These are phyloP conservation scores for Penicillium mononematosum DNA, from an alignment of 495 filamentous ascomycete species.

Conservation along the genomic window DNA sequence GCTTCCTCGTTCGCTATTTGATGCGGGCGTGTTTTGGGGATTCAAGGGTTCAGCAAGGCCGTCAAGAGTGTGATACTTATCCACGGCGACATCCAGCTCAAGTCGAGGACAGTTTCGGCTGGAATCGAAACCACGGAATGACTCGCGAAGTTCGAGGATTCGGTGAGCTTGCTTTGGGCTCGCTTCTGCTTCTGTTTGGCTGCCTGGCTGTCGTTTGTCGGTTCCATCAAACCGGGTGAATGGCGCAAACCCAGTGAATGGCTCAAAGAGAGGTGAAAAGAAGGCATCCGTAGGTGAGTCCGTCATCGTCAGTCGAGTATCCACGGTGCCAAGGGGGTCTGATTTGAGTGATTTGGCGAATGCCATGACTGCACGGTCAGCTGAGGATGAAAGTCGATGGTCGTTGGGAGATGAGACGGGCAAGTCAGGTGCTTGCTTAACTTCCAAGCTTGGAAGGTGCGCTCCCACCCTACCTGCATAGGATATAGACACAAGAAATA, in stretches of 20 bases:
- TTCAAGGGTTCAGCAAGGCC: conserved; percentile 18
- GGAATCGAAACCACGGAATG: conserved; percentile 4
- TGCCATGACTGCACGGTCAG: conserved; percentile 14
- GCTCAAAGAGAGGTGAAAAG: conserved; percentile 14
- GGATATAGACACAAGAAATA: neutral
- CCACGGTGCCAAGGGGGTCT: conserved; percentile 22
- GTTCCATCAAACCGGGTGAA: neutral
- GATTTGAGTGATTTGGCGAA: conserved; percentile 17
- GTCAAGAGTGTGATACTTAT: conserved; percentile 25
- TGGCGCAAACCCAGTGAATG: conserved; percentile 6
- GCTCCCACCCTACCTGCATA: conserved; percentile 2
- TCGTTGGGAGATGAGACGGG: conserved; percentile 6
- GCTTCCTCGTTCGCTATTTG: conserved; percentile 17
- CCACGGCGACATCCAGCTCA: conserved; percentile 23
- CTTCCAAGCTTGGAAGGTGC: conserved; percentile 10
- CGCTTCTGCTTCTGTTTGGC: neutral
- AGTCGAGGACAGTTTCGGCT: conserved; percentile 17
- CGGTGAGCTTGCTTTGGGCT: neutral
- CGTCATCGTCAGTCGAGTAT: conserved; percentile 22
- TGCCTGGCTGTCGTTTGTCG: neutral
- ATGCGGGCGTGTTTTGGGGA: conserved; percentile 30
- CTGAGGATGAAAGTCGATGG: neutral
- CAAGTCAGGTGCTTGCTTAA: neutral
- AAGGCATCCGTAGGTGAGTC: neutral
- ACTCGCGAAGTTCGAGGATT: conserved; percentile 4